Conservation (phyloP, 2,329 filamentous ascomycete species). For the Aspergillus sp. region DNA sequence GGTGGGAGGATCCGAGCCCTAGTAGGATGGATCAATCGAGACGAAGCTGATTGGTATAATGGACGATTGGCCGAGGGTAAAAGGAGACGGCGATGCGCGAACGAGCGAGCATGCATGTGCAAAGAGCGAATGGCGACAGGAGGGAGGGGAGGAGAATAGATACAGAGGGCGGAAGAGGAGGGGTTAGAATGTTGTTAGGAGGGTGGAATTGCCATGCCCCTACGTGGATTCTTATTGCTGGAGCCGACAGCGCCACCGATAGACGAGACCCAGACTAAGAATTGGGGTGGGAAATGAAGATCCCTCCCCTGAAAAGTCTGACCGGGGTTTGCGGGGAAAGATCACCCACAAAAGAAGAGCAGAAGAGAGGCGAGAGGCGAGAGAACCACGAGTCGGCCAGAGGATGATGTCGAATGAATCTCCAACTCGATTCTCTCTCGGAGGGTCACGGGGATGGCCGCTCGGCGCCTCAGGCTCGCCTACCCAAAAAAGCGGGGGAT, state of each 20-base stretch:
- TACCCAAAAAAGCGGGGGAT: not conserved
- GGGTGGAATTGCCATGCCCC: not conserved
- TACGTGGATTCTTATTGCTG: not conserved
- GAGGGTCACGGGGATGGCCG: not conserved
- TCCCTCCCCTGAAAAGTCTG: slow-evolving; percentile 11
- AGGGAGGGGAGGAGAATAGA: slow-evolving; percentile 5
- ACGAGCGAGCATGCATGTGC: slow-evolving; percentile 37
- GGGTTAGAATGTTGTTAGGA: not conserved
- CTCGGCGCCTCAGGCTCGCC: not conserved
- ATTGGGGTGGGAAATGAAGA: slow-evolving; percentile 1
- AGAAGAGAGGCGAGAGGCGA: slow-evolving; percentile 20
- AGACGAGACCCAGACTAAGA: not conserved
- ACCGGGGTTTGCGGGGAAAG: slow-evolving; percentile 9
- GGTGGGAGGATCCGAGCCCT: slow-evolving; percentile 22
- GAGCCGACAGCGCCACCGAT: not conserved
- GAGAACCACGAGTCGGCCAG: not conserved
- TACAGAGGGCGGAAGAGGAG: not conserved
- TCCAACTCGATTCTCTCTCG: not conserved
- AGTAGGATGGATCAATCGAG: slow-evolving; percentile 10
- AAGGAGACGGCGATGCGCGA: slow-evolving; percentile 30
- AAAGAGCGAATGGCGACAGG: slow-evolving; percentile 9
- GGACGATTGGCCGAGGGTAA: slow-evolving; percentile 30
- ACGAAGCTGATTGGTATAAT: slow-evolving; percentile 12
- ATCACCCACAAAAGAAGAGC: not conserved
- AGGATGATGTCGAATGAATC: not conserved